Evolutionary conservation across 495 filamentous ascomycete genomes (phyloP).

Genomic region (Aspergillus biplanus): DNA sequence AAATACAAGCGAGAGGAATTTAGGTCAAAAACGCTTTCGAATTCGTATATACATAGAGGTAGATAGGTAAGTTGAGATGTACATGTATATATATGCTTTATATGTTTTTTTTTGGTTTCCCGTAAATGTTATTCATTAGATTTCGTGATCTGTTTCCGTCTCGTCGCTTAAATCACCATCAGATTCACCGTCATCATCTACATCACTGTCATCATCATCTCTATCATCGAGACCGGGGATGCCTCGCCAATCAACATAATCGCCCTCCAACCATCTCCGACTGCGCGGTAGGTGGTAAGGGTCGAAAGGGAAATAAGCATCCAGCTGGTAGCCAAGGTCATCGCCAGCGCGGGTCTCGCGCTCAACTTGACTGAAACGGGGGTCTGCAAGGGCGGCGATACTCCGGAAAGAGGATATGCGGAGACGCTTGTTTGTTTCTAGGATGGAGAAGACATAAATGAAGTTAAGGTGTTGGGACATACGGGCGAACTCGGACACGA

Average conservation of each 20-base stretch:
- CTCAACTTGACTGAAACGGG: constrained; percentile 47
- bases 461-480: constrained; percentile 82
- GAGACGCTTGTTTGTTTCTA: constrained; percentile 89
- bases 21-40: not conserved
- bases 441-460: constrained; percentile 81
- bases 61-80: not conserved
- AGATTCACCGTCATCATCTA: constrained; percentile 33
- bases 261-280: constrained; percentile 79
- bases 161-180: constrained; percentile 38
- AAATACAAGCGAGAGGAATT: no score
- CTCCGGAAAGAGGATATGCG: constrained; percentile 66
- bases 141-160: constrained; percentile 46
- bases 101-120: constrained; percentile 5
- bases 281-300: constrained; percentile 87
- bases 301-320: constrained; percentile 96
- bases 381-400: constrained; percentile 35
- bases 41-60: not conserved
- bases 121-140: constrained; percentile 14
- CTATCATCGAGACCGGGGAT: constrained; percentile 72
- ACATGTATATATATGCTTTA: constrained; percentile 16
- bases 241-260: constrained; percentile 83
- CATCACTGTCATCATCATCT: constrained; percentile 54
- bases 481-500: constrained; percentile 88
- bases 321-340: constrained; percentile 75
- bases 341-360: constrained; percentile 67